Base-by-base conservation (phyloP, 495 filamentous ascomycete species). In the Usnea hakonensis region DNA sequence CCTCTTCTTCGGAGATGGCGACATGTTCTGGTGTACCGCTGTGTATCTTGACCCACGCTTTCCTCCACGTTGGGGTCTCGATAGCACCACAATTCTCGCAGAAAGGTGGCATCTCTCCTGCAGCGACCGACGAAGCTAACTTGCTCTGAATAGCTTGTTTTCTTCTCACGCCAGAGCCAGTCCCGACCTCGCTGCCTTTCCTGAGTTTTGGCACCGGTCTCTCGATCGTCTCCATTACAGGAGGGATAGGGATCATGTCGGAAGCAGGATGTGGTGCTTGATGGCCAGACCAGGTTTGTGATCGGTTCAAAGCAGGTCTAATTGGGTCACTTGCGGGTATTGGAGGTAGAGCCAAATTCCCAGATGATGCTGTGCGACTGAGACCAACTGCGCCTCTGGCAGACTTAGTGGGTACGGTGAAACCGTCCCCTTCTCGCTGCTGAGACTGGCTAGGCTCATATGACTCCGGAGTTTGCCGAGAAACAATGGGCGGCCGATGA, bases 71-170 rank as follows among this genome's bases (percentile, higher is more conserved):
- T 1, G 93, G 89, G 1, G 94, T 98, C 68, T 96, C 89, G 62
- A 98, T 94, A 19, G 89, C 87, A 8, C 94, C 94, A 68, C 94
- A 98, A 69, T 97, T 94, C 58, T 83, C 83, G 71, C 94, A 98
- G 67, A 84, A 97, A 5, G 86, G 85, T 0, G 94, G 94, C 72
- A 88, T 83, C 62, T 90, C 78, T 2, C 93, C 93, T 57, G 80
- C 78, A 26, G 78, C 75, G 37, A 96, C 81, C 0, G 87, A 84
- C 44, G 74, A 76, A 53, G 90, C 84, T 13, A 95, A 74, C 48
- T 79, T 80, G 57, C 86, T 78, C 66, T 81, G 79, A 63, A 90
- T 88, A 2, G 77, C 73, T 58, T 82, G 79, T 67, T 84, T 87
- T 28, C 77, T 68, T 62, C 71, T 69, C 19, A 74, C 74, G 32